Evolutionary conservation across 495 filamentous ascomycete genomes (phyloP).

Genomic region (Usnea hakonensis): DNA sequence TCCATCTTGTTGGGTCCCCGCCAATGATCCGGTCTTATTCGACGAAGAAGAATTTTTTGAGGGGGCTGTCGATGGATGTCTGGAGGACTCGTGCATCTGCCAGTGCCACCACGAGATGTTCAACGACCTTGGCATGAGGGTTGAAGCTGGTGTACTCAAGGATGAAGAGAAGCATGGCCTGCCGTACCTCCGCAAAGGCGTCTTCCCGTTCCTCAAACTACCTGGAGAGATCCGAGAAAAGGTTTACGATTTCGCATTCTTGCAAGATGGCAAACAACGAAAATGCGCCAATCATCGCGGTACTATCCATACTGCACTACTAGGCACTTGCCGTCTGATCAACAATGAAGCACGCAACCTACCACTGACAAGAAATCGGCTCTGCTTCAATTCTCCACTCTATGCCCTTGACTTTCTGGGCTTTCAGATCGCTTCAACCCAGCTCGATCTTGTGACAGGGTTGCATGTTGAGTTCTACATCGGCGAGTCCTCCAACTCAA

Average conservation of each 20-base stretch:
- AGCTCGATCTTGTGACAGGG: neutral
- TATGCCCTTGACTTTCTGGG: conserved; percentile 8
- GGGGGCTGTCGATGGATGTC: neutral
- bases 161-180: neutral
- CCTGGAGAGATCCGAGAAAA: conserved; percentile 20
- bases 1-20: conserved; percentile 5
- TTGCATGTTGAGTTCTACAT: conserved; percentile 10
- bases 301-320: conserved; percentile 15
- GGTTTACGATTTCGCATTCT: conserved; percentile 22
- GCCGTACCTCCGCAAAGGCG: neutral
- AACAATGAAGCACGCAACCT: conserved; percentile 17
- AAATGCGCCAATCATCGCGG: conserved; percentile 1
- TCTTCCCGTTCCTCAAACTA: conserved; percentile 20
- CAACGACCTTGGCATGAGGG: neutral
- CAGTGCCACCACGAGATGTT: conserved; percentile 4
- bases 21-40: neutral
- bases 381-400: conserved; percentile 3
- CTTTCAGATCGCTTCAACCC: neutral
- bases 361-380: conserved; percentile 12
- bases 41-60: neutral
- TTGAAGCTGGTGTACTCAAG: neutral
- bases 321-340: conserved; percentile 24
- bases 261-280: conserved; percentile 10
- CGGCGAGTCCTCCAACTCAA: neutral
- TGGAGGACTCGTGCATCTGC: neutral